phyloP scores from a whole-genome alignment of 441 rosid genomes.

The Pelargonium citronellum region DNA sequence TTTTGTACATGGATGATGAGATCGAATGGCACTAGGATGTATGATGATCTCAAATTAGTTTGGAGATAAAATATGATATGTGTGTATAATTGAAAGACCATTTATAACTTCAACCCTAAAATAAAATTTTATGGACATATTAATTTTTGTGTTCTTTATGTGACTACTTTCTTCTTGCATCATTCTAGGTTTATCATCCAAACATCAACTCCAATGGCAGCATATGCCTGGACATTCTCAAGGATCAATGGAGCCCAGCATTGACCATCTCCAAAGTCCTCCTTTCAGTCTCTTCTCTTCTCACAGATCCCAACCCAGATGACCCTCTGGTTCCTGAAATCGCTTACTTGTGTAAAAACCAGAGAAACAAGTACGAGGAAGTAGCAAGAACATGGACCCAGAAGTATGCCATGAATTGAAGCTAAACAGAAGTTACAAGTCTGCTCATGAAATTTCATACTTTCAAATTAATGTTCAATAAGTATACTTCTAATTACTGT shows the following conservation, averaged over 20 bases:
- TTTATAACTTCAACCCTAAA: too few species aligned
- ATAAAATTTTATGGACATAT: too few species aligned
- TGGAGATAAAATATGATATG: too few species aligned
- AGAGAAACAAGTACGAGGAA: constrained; percentile 10
- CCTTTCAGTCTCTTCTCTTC: constrained; percentile 2
- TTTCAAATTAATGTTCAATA: neutral
- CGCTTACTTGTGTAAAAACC: constrained; percentile 2
- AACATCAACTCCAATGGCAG: constrained; percentile 14
- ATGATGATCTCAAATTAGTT: too few species aligned
- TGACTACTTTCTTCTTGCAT: constrained; percentile 18
- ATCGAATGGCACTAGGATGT: too few species aligned
- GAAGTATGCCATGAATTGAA: constrained; percentile 8
- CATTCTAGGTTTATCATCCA: constrained; percentile 7
- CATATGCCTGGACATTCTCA: constrained; percentile 11
- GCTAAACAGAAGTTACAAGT: neutral
- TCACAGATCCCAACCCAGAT: constrained; percentile 5
- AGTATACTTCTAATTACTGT: neutral
- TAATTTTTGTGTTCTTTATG: neutral
- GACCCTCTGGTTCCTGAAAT: constrained; percentile 5
- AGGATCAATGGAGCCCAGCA: constrained; percentile 11
- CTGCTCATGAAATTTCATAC: neutral
- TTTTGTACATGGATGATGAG: too few species aligned
- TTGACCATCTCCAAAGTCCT: constrained; percentile 10
- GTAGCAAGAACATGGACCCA: constrained; percentile 8
- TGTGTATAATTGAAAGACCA: too few species aligned